Percentiles rank a stretch among this genome's conserved stretches.
Conservation (phyloP, 169 alveolate genomes). For the Cryptosporidium xiaoi region DNA sequence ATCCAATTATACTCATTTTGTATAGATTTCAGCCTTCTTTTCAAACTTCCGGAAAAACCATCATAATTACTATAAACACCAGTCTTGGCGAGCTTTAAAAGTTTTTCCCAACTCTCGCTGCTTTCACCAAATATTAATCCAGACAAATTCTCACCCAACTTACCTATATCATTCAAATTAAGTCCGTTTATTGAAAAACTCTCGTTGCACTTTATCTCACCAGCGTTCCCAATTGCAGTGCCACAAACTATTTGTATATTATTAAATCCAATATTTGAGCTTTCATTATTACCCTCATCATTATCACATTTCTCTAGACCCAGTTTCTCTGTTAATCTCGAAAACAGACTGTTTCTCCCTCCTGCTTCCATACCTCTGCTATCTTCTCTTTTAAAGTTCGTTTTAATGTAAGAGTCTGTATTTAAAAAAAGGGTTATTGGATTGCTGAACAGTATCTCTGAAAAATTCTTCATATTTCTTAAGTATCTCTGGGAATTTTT, state of each 20-base stretch:
- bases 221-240: no score
- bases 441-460: neutral
- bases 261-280: neutral
- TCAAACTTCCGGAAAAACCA: neutral
- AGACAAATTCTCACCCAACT: neutral
- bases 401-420: neutral
- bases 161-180: no score
- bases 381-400: neutral
- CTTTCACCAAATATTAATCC: conserved; percentile 21
- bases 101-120: conserved; percentile 16
- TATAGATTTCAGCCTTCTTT: conserved; percentile 26
- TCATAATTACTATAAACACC: neutral
- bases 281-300: neutral
- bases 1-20: conserved; percentile 37
- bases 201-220: neutral
- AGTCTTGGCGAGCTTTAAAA: neutral
- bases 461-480: neutral
- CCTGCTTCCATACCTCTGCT: neutral
- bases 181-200: neutral
- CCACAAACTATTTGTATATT: conserved; percentile 14
- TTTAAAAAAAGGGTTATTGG: conserved; percentile 15
- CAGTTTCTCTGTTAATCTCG: conserved; percentile 12
- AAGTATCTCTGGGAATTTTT: conserved; percentile 11
- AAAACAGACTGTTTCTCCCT: neutral
- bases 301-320: no score